Base-by-base conservation (phyloP, 768 basidiomycete species). In the Mycena filopes region DNA sequence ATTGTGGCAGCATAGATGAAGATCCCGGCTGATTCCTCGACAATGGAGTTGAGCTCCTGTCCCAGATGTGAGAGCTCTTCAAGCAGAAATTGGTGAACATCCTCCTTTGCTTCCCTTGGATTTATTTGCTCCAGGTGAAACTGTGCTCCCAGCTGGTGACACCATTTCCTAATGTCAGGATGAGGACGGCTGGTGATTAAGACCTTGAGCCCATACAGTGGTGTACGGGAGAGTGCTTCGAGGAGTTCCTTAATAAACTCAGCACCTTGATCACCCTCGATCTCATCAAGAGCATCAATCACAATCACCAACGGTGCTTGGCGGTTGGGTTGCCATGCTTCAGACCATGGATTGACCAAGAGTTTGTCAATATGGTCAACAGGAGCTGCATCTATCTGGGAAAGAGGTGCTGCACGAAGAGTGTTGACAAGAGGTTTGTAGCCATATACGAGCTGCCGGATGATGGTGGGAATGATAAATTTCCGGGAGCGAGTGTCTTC, bases 181-280 rank as follows among this genome's bases (percentile, higher is more conserved):
- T 33, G 33, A 12, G 33, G 33, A 12, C 33, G 33, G 12, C 33
- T 33, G 33, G 33, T 33, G 33, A 33, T 12, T 7, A 33, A 33
- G 33, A 33, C 6, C 33, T 33, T 33, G 33, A 33, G 33, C 33
- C 33, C 33, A 33, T 33, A 7, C 6, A 51, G 45, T 16, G 42
- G 42, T 23, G 43, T 47, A 21, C 31, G 29, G 47, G 57, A 46
- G 31, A 47, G 28, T 28, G 43, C 29, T 45, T 23, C 25, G 45
- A 58, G 26, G 16, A 60, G 25, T 42, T 60, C 25, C 11, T 51
- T 18, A 7, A 60, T 60, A 25, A 60, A 42, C 7, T 60, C 21
- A 13, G 47, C 48, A 15, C 47, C 49, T 25, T 41, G 38, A 51
- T 72, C 69, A 43, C 72, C 69, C 26, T 61, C 51, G 13, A 66